phyloP scores from a whole-genome alignment of 1,139 yeast genomes.

The Debaryomycetaceae sp. region DNA sequence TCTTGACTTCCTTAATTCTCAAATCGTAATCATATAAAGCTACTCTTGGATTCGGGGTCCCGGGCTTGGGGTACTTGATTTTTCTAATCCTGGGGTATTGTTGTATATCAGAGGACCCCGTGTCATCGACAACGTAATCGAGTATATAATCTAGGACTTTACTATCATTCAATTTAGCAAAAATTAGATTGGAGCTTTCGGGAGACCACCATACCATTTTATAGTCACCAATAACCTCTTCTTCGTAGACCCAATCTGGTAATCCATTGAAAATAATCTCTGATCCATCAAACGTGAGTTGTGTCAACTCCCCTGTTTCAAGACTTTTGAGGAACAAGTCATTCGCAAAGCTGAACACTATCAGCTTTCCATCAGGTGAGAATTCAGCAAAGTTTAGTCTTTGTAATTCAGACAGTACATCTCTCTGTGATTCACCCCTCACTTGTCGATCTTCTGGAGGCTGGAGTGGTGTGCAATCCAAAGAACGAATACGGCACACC shows the following conservation, averaged over 20 bases:
- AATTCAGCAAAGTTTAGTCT: slow-evolving; percentile 43
- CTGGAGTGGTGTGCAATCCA: slow-evolving; percentile 23
- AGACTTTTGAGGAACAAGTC: slow-evolving; percentile 41
- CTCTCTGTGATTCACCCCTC: slow-evolving; percentile 3
- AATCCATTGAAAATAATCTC: slow-evolving; percentile 71
- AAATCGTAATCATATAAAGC: slow-evolving; percentile 44
- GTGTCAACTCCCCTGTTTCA: slow-evolving; percentile 18
- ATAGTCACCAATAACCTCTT: slow-evolving; percentile 70
- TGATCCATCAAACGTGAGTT: slow-evolving; percentile 70
- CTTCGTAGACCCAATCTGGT: slow-evolving; percentile 97
- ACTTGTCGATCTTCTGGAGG: slow-evolving; percentile 12
- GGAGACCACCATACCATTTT: slow-evolving; percentile 87
- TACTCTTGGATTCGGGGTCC: slow-evolving; percentile 65
- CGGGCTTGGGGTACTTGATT: slow-evolving; percentile 89
- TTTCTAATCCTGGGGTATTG: slow-evolving; percentile 52
- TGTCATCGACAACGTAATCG: slow-evolving; percentile 48
- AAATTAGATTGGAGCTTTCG: slow-evolving; percentile 62
- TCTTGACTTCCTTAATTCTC: slow-evolving; percentile 12
- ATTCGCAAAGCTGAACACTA: slow-evolving; percentile 36
- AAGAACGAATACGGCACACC: slow-evolving; percentile 23
- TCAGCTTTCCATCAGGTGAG: slow-evolving; percentile 35
- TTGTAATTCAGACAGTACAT: slow-evolving; percentile 8
- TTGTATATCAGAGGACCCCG: slow-evolving; percentile 23
- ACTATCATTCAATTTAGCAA: slow-evolving; percentile 67
- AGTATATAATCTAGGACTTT: slow-evolving; percentile 61